Evolutionary conservation across 2,329 filamentous ascomycete genomes (phyloP).

Genomic region (Aspergillus felis): DNA sequence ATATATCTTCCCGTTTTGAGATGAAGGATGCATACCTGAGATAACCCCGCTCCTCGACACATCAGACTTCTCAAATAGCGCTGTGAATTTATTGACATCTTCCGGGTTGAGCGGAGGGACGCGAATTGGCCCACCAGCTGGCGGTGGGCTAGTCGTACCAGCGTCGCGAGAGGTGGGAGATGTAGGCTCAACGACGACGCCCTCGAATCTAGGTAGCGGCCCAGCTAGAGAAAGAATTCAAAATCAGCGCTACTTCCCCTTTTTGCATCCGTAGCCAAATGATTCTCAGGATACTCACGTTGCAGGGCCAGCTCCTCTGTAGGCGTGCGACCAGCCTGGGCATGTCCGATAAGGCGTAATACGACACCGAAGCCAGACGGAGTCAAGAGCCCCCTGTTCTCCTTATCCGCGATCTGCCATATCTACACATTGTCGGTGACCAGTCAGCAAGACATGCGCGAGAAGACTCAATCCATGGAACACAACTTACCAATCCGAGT

Average conservation of each 20-base stretch:
- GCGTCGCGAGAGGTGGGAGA: constrained; percentile 49
- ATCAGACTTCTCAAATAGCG: constrained; percentile 86
- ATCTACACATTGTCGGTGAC: constrained; percentile 59
- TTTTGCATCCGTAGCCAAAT: neutral
- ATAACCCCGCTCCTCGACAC: constrained; percentile 68
- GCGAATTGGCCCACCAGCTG: constrained; percentile 62
- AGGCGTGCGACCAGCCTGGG: constrained; percentile 81
- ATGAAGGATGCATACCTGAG: constrained; percentile 48
- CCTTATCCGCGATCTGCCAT: constrained; percentile 97
- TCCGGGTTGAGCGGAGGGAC: constrained; percentile 85
- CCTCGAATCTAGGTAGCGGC: constrained; percentile 90
- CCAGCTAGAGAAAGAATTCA: constrained; percentile 48
- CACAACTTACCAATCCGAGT: constrained; percentile 72
- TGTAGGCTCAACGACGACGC: constrained; percentile 52
- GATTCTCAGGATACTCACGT: constrained; percentile 43
- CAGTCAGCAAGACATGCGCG: constrained; percentile 5
- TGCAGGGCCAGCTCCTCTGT: constrained; percentile 77
- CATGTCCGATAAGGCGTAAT: constrained; percentile 89
- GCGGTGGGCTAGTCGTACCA: constrained; percentile 40
- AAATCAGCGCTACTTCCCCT: constrained; percentile 9
- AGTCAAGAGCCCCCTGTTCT: constrained; percentile 91
- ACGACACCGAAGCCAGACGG: constrained; percentile 91
- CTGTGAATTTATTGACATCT: constrained; percentile 82
- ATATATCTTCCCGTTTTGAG: neutral
- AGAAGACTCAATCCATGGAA: neutral